Evolutionary conservation across 1,284 basidiomycete species (phyloP).

Genomic region (Trichosporon asahii): DNA sequence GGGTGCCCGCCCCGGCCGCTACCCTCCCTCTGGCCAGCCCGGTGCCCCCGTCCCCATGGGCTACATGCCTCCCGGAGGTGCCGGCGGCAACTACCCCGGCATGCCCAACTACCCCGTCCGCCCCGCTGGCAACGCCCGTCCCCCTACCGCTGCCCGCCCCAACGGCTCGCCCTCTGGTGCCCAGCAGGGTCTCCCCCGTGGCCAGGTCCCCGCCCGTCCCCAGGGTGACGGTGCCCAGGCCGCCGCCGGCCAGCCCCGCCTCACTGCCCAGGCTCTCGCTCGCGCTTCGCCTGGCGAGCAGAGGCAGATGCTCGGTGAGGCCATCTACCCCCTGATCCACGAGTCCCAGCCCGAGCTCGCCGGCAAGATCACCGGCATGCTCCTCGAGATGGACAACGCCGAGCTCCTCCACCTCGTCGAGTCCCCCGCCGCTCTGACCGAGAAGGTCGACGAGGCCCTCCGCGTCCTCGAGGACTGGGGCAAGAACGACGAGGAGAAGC

Average conservation of each 20-base stretch:
- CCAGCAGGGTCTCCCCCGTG: slow-evolving; percentile 50
- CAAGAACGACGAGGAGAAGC: slow-evolving; percentile 30
- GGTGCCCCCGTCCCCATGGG: slow-evolving; percentile 41
- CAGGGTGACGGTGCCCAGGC: slow-evolving; percentile 55
- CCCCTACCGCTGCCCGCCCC: slow-evolving; percentile 53
- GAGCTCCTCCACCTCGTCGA: slow-evolving; percentile 85
- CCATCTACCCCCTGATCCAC: slow-evolving; percentile 83
- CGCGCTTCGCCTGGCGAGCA: slow-evolving; percentile 78
- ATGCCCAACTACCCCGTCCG: slow-evolving; percentile 46
- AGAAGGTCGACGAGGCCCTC: slow-evolving; percentile 82
- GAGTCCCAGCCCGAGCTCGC: slow-evolving; percentile 77
- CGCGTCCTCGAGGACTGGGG: slow-evolving; percentile 53
- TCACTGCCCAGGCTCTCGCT: slow-evolving; percentile 61
- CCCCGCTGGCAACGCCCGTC: slow-evolving; percentile 39
- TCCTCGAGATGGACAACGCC: slow-evolving; percentile 93
- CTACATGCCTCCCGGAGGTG: slow-evolving; percentile 55
- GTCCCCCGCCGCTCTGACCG: slow-evolving; percentile 69
- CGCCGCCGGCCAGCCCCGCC: slow-evolving; percentile 32
- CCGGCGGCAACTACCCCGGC: slow-evolving; percentile 58
- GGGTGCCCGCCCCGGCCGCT: slow-evolving; percentile 68
- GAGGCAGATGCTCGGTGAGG: slow-evolving; percentile 95
- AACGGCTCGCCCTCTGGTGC: slow-evolving; percentile 51
- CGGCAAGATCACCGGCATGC: slow-evolving; percentile 96
- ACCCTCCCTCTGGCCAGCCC: slow-evolving; percentile 65
- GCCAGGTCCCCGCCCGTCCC: slow-evolving; percentile 47